These are phyloP conservation scores for Oldenlandia corymbosa DNA, from an alignment of 257 asterid species.

Conservation along the genomic window DNA sequence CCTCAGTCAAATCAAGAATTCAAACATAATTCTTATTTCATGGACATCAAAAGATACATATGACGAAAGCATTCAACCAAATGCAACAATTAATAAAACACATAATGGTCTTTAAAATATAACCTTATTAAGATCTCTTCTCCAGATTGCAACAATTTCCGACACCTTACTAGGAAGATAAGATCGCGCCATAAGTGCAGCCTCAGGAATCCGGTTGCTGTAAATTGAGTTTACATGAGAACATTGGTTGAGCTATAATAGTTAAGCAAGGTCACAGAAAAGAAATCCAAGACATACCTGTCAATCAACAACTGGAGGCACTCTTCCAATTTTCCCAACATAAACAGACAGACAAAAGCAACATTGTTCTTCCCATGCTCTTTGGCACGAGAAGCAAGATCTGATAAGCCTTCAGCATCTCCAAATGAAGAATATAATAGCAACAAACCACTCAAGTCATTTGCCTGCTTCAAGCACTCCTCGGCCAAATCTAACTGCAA, in stretches of 20 bases:
- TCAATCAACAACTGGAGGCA: constrained; percentile 93
- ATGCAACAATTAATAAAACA: constrained; percentile 2
- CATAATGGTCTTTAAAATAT: constrained; percentile 2
- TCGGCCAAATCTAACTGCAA: constrained; percentile 89
- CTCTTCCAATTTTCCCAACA: constrained; percentile 89
- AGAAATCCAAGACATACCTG: constrained; percentile 36
- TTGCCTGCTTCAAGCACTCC: constrained; percentile 87
- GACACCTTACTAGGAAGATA: constrained; percentile 98
- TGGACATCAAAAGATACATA: neutral
- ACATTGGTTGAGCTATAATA: neutral
- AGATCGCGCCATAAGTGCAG: constrained; percentile 99
- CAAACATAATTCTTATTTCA: neutral
- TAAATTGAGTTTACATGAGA: constrained; percentile 22
- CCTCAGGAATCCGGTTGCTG: constrained; percentile 99
- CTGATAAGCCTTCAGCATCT: constrained; percentile 69
- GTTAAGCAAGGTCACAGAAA: neutral
- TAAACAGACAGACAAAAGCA: constrained; percentile 87
- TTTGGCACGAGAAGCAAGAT: constrained; percentile 72
- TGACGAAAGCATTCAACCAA: constrained; percentile 6
- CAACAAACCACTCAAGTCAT: constrained; percentile 89
- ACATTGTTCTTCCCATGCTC: constrained; percentile 93
- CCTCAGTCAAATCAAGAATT: neutral
- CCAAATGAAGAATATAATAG: constrained; percentile 86
- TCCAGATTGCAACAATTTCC: constrained; percentile 89
- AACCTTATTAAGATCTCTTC: constrained; percentile 92